Evolutionary conservation across 306 rosid species (phyloP).

Genomic region (Vicia sativa): DNA sequence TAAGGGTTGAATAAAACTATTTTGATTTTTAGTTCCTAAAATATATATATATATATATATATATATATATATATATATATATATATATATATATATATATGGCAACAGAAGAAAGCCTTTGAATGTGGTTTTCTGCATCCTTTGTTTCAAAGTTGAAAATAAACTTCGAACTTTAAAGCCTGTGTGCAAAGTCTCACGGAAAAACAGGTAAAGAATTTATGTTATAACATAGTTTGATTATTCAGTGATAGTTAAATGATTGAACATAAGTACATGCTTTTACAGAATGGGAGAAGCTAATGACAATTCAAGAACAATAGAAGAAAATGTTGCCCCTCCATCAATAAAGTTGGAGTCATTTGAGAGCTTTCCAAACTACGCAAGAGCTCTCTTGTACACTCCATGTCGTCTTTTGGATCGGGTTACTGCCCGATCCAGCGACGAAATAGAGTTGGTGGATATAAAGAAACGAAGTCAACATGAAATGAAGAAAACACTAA

Average conservation of each 20-base stretch:
- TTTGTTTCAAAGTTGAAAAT: conserved; percentile 18
- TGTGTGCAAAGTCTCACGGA: background rate
- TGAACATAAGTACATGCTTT: background rate
- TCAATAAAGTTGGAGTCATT: conserved; percentile 37
- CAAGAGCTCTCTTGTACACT: conserved; percentile 18
- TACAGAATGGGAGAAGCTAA: conserved; percentile 35
- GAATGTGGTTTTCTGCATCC: conserved; percentile 20
- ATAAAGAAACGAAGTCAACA: conserved; percentile 42
- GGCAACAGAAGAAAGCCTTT: background rate
- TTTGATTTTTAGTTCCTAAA: no score
- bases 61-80: no score
- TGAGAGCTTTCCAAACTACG: conserved; percentile 24
- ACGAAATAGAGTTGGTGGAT: conserved; percentile 44
- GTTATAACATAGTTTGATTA: background rate
- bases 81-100: background rate
- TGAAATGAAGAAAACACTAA: conserved; percentile 55
- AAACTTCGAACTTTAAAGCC: background rate
- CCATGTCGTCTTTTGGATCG: conserved; percentile 38
- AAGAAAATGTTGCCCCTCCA: background rate
- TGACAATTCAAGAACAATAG: background rate
- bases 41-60: no score
- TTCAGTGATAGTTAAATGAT: no score
- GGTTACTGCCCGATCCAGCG: conserved; percentile 33
- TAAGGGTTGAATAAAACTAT: no score
- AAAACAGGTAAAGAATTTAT: conserved; percentile 26